These are phyloP conservation scores for Claviceps quebecensis DNA, from an alignment of 2,329 filamentous ascomycete genomes.

Conservation along the genomic window DNA sequence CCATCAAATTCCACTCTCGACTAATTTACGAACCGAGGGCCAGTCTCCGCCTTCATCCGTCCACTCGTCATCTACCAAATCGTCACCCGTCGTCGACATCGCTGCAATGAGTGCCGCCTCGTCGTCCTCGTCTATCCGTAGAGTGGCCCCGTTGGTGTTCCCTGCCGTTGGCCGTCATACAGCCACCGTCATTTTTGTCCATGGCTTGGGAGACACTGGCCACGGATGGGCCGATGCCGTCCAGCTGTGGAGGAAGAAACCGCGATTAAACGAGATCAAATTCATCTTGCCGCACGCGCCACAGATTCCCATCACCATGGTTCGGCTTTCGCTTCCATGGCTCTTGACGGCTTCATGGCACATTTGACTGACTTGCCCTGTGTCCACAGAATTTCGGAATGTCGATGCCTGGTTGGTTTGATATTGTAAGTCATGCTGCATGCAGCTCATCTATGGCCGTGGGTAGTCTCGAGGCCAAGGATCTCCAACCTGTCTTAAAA, in stretches of 20 bases:
- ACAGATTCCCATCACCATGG: conserved; percentile 63
- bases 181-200: conserved; percentile 85
- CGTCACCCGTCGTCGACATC: neutral
- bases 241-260: conserved; percentile 70
- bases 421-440: conserved; percentile 42
- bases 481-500: neutral
- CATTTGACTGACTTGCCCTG: neutral
- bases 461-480: neutral
- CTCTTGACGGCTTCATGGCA: neutral
- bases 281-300: conserved; percentile 93
- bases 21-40: neutral
- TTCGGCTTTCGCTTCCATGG: conserved; percentile 11
- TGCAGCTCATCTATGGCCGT: neutral
- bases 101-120: conserved; percentile 7
- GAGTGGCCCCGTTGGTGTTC: conserved; percentile 48
- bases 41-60: neutral
- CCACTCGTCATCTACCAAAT: neutral
- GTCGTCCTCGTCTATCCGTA: conserved; percentile 15
- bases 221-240: conserved; percentile 70
- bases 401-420: conserved; percentile 79
- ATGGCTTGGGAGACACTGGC: conserved; percentile 79
- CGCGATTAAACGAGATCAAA: conserved; percentile 75
- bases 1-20: neutral
- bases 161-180: conserved; percentile 75
- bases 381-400: conserved; percentile 54